These are phyloP conservation scores for Globisporangium paddicum DNA, from an alignment of 352 stramenopile genomes.

Conservation along the genomic window DNA sequence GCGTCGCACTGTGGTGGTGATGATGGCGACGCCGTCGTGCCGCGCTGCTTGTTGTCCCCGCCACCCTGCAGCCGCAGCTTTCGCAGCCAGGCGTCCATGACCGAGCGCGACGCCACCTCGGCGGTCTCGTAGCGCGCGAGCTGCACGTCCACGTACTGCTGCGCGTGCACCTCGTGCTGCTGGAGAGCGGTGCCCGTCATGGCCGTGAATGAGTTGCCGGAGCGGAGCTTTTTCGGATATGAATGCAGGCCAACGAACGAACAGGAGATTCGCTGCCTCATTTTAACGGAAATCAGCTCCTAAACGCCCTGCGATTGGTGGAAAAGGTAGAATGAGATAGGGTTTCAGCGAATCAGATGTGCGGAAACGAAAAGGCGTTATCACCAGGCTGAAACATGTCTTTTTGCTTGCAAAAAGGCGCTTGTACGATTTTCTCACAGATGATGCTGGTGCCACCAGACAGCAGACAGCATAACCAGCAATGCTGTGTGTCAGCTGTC, in stretches of 20 bases:
- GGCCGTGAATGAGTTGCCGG: neutral
- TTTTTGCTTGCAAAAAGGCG: neutral
- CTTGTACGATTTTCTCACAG: neutral
- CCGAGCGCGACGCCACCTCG: neutral
- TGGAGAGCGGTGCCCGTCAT: neutral
- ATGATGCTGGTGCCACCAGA: no score
- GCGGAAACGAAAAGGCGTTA: neutral
- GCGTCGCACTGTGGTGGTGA: neutral
- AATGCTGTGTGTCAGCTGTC: no score
- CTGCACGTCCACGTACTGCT: neutral
- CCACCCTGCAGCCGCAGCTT: constrained; percentile 1
- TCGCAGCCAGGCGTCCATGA: constrained; percentile 3
- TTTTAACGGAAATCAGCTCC: neutral
- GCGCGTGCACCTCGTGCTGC: neutral
- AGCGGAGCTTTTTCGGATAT: neutral
- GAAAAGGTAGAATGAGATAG: neutral
- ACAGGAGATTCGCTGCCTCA: neutral
- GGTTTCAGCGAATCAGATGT: neutral
- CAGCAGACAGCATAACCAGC: no score
- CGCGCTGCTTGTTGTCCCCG: neutral
- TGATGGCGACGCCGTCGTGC: neutral
- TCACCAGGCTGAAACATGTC: neutral
- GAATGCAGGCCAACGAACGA: neutral
- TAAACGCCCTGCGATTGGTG: neutral
- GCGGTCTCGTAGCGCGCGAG: neutral